A percentile compares a stretch with the other conserved stretches of the same genome.
Conservation (phyloP, 768 basidiomycete genomes). For the Kwoniella bestiolae region DNA sequence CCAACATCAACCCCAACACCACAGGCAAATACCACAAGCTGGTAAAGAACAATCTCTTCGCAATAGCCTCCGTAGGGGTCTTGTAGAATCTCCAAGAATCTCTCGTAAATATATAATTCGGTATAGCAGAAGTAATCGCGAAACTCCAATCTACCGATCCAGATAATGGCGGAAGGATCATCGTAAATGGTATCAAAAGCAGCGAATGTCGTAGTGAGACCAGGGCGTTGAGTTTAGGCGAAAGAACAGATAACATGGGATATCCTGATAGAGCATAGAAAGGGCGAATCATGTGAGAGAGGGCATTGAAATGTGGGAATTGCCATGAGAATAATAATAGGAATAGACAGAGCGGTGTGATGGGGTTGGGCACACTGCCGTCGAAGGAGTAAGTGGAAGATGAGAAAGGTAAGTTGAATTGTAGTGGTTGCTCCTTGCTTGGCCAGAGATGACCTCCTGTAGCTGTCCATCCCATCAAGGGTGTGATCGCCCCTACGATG, state of each 20-base stretch:
- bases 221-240: constrained; percentile 76
- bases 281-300: constrained; percentile 82
- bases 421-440: constrained; percentile 65
- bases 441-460: constrained; percentile 80
- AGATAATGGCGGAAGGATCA: constrained; percentile 78
- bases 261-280: constrained; percentile 94
- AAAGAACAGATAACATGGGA: constrained; percentile 82
- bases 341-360: constrained; percentile 79
- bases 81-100: constrained; percentile 79
- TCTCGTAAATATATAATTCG: constrained; percentile 71
- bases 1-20: constrained; percentile 89
- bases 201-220: constrained; percentile 81
- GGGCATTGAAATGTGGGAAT: constrained; percentile 94
- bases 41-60: constrained; percentile 75
- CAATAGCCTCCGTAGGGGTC: constrained; percentile 63
- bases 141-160: constrained; percentile 93
- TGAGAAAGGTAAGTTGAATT: constrained; percentile 66
- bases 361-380: constrained; percentile 67
- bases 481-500: constrained; percentile 88
- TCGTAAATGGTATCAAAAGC: constrained; percentile 73
- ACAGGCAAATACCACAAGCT: constrained; percentile 90
- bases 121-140: constrained; percentile 72
- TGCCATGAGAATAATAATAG: constrained; percentile 93
- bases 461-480: constrained; percentile 98
- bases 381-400: constrained; percentile 49